Evolutionary conservation across 129 eudicot species (phyloP).

Genomic region (Pseudognaphalium luteoalbum): DNA sequence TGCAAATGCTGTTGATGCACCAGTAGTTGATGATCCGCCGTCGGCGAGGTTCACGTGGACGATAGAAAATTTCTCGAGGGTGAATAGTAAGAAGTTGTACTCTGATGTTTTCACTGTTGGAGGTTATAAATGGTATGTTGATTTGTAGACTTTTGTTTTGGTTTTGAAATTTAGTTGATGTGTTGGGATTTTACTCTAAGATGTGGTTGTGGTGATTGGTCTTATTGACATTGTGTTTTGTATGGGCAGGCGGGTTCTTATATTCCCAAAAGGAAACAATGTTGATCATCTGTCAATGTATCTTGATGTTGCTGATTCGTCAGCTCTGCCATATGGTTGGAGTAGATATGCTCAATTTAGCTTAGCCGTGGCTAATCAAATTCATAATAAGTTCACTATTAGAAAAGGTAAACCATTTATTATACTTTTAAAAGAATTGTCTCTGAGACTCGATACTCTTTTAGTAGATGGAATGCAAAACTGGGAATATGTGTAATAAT

Average conservation of each 20-base stretch:
- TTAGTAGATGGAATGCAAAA: neutral
- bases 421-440: neutral
- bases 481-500: neutral
- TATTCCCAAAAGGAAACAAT: constrained; percentile 89
- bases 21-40: constrained; percentile 72
- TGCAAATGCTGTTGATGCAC: constrained; percentile 54
- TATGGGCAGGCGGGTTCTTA: constrained; percentile 67
- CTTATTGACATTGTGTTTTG: constrained; percentile 23
- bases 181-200: constrained; percentile 1
- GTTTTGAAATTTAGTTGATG: neutral
- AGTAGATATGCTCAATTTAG: constrained; percentile 85
- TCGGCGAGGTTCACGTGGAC: constrained; percentile 84
- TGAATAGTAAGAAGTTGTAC: constrained; percentile 59
- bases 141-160: neutral
- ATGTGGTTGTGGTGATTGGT: constrained; percentile 8
- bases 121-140: constrained; percentile 84
- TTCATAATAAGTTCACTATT: constrained; percentile 54
- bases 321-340: constrained; percentile 80
- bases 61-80: constrained; percentile 65
- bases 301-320: constrained; percentile 84
- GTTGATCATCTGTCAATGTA: constrained; percentile 83
- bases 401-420: constrained; percentile 60
- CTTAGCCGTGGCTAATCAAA: constrained; percentile 72
- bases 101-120: constrained; percentile 76
- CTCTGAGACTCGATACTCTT: neutral